These are phyloP conservation scores for Choiromyces venosus DNA, from an alignment of 495 filamentous ascomycete species.

Conservation along the genomic window DNA sequence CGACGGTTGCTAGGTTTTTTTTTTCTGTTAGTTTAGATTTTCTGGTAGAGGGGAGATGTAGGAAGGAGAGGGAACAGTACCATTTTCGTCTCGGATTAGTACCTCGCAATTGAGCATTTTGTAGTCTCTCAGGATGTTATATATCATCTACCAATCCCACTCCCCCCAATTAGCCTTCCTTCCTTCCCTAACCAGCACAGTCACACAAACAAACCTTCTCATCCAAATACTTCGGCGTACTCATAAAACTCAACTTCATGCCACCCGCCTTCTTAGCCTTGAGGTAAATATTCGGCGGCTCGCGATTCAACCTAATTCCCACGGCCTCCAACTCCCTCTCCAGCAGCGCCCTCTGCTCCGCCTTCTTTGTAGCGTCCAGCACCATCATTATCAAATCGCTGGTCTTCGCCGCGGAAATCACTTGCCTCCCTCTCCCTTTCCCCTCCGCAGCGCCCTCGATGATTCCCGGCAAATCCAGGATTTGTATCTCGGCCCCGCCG, in stretches of 20 bases:
- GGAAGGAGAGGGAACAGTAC: conserved; percentile 42
- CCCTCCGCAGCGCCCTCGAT: conserved; percentile 96
- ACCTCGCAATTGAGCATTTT: conserved; percentile 98
- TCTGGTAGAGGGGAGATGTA: neutral
- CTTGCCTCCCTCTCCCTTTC: conserved; percentile 91
- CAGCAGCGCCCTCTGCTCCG: conserved; percentile 83
- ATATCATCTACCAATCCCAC: conserved; percentile 58
- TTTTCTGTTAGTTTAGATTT: conserved; percentile 5
- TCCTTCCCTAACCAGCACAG: neutral
- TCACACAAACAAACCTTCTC: conserved; percentile 56
- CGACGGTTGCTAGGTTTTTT: conserved; percentile 66
- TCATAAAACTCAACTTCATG: conserved; percentile 95
- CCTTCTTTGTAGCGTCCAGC: conserved; percentile 92
- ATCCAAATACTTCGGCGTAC: conserved; percentile 80
- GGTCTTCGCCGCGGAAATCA: conserved; percentile 98
- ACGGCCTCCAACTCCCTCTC: conserved; percentile 95
- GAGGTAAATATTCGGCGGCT: conserved; percentile 98
- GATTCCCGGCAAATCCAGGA: conserved; percentile 96
- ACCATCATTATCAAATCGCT: conserved; percentile 97
- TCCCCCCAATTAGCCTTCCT: conserved; percentile 9
- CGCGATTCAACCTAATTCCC: conserved; percentile 86
- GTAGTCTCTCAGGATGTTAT: conserved; percentile 94
- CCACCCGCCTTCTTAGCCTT: conserved; percentile 95
- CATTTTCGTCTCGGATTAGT: conserved; percentile 86
- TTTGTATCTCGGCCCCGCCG: conserved; percentile 95